Evolutionary conservation across 2,329 filamentous ascomycete species (phyloP).

Genomic region (Thelonectria blattea): DNA sequence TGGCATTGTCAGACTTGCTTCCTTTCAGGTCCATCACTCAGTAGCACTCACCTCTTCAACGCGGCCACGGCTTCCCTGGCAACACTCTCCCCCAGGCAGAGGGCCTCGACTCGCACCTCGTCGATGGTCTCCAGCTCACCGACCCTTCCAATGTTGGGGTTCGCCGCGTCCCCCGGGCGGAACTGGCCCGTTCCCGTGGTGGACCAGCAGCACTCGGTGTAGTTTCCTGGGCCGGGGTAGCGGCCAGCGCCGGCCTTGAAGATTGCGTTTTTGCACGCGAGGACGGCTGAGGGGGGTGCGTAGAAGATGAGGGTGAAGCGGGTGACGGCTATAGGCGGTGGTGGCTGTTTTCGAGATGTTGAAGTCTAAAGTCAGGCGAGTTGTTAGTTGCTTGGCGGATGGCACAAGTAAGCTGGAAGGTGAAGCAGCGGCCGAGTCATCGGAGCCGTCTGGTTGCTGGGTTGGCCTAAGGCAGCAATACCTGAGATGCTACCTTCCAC

Average conservation of each 20-base stretch:
- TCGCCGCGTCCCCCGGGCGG: conserved; percentile 63
- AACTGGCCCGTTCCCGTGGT: conserved; percentile 67
- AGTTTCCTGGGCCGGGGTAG: conserved; percentile 55
- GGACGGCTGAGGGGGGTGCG: conserved; percentile 50
- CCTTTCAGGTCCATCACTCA: background rate
- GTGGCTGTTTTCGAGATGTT: too few relatives aligned
- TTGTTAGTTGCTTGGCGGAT: background rate
- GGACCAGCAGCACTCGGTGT: conserved; percentile 61
- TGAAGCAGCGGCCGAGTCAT: background rate
- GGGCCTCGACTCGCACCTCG: conserved; percentile 66
- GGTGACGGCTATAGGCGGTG: too few relatives aligned
- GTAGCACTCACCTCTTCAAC: conserved; percentile 62
- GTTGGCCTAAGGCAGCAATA: conserved; percentile 3
- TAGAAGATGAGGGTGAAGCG: conserved; percentile 55
- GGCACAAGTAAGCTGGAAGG: background rate
- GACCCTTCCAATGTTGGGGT: conserved; percentile 64
- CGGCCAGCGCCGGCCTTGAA: conserved; percentile 61
- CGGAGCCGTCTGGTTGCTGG: background rate
- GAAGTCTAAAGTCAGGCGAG: background rate
- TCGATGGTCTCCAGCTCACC: conserved; percentile 63
- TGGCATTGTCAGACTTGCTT: conserved; percentile 17
- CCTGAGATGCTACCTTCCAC: too few relatives aligned
- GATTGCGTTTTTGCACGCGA: conserved; percentile 58
- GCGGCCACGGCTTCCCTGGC: conserved; percentile 63
- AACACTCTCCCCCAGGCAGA: conserved; percentile 65